Conservation (phyloP, 1,139 yeast species). For the Geotrichum europaeum region DNA sequence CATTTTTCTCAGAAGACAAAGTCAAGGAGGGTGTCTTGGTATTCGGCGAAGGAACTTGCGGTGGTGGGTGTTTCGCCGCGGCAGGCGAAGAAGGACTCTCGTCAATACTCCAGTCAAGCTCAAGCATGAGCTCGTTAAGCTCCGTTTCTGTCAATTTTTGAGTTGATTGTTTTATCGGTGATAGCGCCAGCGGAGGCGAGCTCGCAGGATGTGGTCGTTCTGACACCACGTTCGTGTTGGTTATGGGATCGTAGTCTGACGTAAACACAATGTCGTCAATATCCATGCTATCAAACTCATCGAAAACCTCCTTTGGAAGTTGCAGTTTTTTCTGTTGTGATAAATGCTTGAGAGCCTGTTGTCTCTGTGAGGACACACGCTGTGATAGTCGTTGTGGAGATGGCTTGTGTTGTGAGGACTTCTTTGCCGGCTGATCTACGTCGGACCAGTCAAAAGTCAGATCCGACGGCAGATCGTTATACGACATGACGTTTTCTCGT, state of each 20-base stretch:
- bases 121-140: constrained; percentile 9
- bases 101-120: constrained; percentile 13
- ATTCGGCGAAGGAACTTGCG: background rate
- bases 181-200: constrained; percentile 4
- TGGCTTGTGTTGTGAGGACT: background rate
- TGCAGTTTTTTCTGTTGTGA: background rate
- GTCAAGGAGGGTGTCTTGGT: background rate
- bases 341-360: background rate
- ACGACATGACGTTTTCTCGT: background rate
- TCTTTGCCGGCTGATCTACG: background rate
- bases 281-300: constrained; percentile 1
- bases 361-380: background rate
- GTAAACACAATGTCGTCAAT: constrained; percentile 3
- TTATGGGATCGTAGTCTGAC: background rate
- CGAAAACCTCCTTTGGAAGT: background rate
- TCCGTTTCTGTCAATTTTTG: constrained; percentile 3
- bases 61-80: background rate
- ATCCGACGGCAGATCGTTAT: background rate
- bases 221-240: background rate
- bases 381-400: background rate
- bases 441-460: background rate
- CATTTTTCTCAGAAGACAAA: background rate
- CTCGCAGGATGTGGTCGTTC: background rate
- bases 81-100: background rate
- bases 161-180: background rate